Evolutionary conservation across 1,284 basidiomycete genomes (phyloP).

Genomic region (Cystobasidium sp.): DNA sequence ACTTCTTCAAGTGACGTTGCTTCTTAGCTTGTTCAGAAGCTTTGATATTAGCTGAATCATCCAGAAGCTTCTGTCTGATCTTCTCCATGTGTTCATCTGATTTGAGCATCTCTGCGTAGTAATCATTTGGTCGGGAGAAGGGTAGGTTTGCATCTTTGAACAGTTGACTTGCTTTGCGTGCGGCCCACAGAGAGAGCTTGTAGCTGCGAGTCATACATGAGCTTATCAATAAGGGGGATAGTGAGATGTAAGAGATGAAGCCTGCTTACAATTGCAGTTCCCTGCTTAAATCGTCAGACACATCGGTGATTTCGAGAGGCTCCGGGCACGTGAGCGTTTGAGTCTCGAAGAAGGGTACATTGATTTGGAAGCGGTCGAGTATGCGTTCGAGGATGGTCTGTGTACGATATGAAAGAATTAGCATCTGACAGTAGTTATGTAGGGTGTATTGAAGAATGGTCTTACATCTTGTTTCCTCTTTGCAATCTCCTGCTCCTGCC

Average conservation of each 20-base stretch:
- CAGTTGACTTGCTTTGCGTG: conserved; percentile 72
- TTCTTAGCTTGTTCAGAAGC: conserved; percentile 88
- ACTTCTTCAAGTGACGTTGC: conserved; percentile 95
- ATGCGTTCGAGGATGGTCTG: conserved; percentile 81
- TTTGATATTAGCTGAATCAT: conserved; percentile 87
- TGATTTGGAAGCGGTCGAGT: conserved; percentile 75
- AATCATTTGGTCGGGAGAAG: conserved; percentile 91
- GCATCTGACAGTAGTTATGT: not conserved
- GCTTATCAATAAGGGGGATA: not conserved
- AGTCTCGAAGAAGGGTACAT: conserved; percentile 84
- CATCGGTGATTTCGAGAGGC: conserved; percentile 69
- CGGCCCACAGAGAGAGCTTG: conserved; percentile 88
- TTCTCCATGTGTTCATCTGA: conserved; percentile 97
- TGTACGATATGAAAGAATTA: not conserved
- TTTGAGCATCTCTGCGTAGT: conserved; percentile 99
- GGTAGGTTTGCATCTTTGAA: conserved; percentile 76
- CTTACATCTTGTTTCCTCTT: conserved; percentile 38
- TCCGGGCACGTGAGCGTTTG: conserved; percentile 75
- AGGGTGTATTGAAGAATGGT: not conserved
- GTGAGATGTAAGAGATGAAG: not conserved
- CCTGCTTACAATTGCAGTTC: conserved; percentile 86
- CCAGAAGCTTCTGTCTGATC: conserved; percentile 85
- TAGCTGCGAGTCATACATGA: conserved; percentile 65
- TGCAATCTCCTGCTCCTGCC: conserved; percentile 7
- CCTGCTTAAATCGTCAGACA: conserved; percentile 82